Conservation (phyloP, 2,329 filamentous ascomycete species). For the Alternaria ventricosa region DNA sequence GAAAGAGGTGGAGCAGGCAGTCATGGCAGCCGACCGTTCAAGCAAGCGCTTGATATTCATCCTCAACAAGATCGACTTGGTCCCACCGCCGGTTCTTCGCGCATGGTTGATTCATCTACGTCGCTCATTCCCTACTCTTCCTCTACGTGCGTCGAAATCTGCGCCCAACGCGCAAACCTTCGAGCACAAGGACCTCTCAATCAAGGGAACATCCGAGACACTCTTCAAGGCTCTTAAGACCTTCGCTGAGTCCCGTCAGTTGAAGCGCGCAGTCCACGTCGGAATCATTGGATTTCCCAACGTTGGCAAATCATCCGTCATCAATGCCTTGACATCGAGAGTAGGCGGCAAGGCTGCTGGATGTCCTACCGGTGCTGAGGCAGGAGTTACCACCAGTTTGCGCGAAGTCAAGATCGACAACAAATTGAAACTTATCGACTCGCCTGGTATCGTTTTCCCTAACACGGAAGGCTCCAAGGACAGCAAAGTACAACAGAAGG, state of each 20-base stretch:
- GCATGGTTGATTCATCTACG: conserved; percentile 85
- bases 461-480: conserved; percentile 59
- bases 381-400: conserved; percentile 87
- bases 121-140: conserved; percentile 88
- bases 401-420: conserved; percentile 92
- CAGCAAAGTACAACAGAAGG: conserved; percentile 72
- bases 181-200: conserved; percentile 87
- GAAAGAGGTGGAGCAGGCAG: conserved; percentile 85
- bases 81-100: conserved; percentile 81
- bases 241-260: conserved; percentile 79
- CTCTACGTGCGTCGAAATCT: conserved; percentile 81
- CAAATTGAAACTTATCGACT: conserved; percentile 92
- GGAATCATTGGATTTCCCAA: conserved; percentile 96
- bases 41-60: conserved; percentile 89
- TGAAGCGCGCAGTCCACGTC: conserved; percentile 89
- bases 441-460: conserved; percentile 93
- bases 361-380: conserved; percentile 89
- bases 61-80: conserved; percentile 93
- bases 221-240: conserved; percentile 90
- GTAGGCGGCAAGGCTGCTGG: conserved; percentile 73
- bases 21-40: conserved; percentile 85
- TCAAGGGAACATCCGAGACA: conserved; percentile 82
- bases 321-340: conserved; percentile 86
- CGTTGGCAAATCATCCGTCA: conserved; percentile 94
- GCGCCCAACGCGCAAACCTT: conserved; percentile 88